Evolutionary conservation across 2,329 filamentous ascomycete species (phyloP).

Genomic region (Pezicula rhizophila): DNA sequence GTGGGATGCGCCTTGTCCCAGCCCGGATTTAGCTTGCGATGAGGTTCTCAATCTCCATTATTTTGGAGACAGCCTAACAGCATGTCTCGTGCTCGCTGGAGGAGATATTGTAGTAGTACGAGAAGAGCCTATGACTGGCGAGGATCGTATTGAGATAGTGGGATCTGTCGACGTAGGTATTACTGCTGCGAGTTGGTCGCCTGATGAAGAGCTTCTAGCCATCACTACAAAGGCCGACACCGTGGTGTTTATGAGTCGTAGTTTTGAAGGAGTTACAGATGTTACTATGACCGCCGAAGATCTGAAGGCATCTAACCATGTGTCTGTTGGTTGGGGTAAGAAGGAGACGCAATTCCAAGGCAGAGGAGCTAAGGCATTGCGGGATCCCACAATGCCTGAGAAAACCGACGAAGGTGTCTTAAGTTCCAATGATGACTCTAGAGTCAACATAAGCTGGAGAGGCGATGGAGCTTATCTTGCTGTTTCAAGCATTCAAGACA

Average conservation of each 20-base stretch:
- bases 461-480: slow-evolving; percentile 90
- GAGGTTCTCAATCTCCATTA: slow-evolving; percentile 74
- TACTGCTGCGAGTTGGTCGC: slow-evolving; percentile 83
- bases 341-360: slow-evolving; percentile 97
- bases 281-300: slow-evolving; percentile 68
- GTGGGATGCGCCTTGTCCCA: slow-evolving; percentile 83
- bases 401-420: slow-evolving; percentile 78
- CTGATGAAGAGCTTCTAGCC: slow-evolving; percentile 84
- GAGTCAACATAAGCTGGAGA: slow-evolving; percentile 78
- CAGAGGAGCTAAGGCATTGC: slow-evolving; percentile 75
- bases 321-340: slow-evolving; percentile 97
- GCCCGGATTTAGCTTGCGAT: slow-evolving; percentile 70
- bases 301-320: slow-evolving; percentile 82
- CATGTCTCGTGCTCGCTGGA: slow-evolving; percentile 78
- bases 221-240: slow-evolving; percentile 76
- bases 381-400: slow-evolving; percentile 92
- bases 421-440: slow-evolving; percentile 66
- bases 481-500: slow-evolving; percentile 70
- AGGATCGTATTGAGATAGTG: slow-evolving; percentile 87
- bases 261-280: slow-evolving; percentile 79
- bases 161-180: slow-evolving; percentile 93
- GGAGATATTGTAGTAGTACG: slow-evolving; percentile 86
- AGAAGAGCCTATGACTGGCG: slow-evolving; percentile 59
- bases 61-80: slow-evolving; percentile 71
- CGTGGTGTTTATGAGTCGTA: slow-evolving; percentile 85